phyloP scores from a whole-genome alignment of 208 protist genomes.

The Leptomonas seymouri region DNA sequence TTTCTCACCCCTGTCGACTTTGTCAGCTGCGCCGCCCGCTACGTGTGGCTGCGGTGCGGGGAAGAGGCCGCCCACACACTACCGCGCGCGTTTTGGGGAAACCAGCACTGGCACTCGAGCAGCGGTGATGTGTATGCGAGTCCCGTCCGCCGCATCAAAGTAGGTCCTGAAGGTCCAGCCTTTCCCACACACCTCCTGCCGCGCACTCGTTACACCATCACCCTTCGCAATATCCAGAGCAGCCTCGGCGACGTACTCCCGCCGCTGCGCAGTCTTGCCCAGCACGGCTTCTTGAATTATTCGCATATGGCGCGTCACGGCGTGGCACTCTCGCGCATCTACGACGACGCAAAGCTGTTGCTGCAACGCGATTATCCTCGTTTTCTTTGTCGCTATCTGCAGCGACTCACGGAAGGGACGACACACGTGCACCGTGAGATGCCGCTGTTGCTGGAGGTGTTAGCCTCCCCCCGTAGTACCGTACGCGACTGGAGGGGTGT shows the following conservation, averaged over 20 bases:
- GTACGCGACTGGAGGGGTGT: slow-evolving; percentile 47
- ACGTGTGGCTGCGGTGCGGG: slow-evolving; percentile 52
- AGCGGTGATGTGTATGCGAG: slow-evolving; percentile 42
- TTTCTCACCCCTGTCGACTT: slow-evolving; percentile 82
- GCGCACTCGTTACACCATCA: slow-evolving; percentile 60
- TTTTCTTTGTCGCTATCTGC: slow-evolving; percentile 61
- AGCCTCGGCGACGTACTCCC: slow-evolving; percentile 72
- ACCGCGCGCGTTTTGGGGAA: slow-evolving; percentile 11
- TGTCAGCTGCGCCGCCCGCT: slow-evolving; percentile 48
- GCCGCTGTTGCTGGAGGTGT: slow-evolving; percentile 47
- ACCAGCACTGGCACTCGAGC: slow-evolving; percentile 30
- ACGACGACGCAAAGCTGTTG: slow-evolving; percentile 59
- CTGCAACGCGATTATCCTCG: slow-evolving; percentile 67
- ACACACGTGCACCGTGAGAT: slow-evolving; percentile 61
- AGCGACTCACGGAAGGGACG: slow-evolving; percentile 67
- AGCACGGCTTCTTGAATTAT: slow-evolving; percentile 78
- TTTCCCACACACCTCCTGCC: slow-evolving; percentile 68
- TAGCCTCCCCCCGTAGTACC: slow-evolving; percentile 36
- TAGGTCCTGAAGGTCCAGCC: slow-evolving; percentile 8
- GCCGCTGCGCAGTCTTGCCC: slow-evolving; percentile 45
- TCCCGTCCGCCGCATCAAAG: slow-evolving; percentile 30
- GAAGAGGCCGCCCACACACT: slow-evolving; percentile 1
- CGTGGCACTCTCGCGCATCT: slow-evolving; percentile 50
- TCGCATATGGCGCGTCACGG: slow-evolving; percentile 78
- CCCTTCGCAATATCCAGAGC: slow-evolving; percentile 66